A percentile compares a stretch with the other conserved stretches of the same genome.
These are phyloP conservation scores for Babesia ovis DNA, from an alignment of 169 alveolate genomes.

Conservation along the genomic window DNA sequence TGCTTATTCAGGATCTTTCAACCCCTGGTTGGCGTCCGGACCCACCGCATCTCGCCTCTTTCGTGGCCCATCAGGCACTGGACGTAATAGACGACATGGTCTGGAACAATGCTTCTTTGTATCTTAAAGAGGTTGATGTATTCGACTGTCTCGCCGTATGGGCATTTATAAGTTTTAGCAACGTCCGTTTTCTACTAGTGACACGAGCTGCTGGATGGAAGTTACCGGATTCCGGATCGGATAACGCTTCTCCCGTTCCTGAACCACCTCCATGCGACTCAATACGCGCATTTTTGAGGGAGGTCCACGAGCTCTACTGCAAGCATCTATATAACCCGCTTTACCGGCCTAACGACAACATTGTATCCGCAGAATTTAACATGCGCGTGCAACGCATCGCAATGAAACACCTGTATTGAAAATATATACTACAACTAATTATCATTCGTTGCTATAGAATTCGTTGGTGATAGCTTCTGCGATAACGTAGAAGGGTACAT, in stretches of 20 bases:
- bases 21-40: conserved; percentile 84
- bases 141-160: conserved; percentile 84
- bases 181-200: conserved; percentile 78
- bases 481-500: conserved; percentile 51
- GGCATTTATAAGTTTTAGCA: conserved; percentile 86
- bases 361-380: conserved; percentile 40
- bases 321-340: conserved; percentile 76
- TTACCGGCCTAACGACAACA: conserved; percentile 60
- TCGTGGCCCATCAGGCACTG: conserved; percentile 86
- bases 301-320: conserved; percentile 82
- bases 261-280: conserved; percentile 79
- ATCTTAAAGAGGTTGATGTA: conserved; percentile 81
- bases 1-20: conserved; percentile 83
- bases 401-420: conserved; percentile 68
- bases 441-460: conserved; percentile 32
- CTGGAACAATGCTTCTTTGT: conserved; percentile 74
- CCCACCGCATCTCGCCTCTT: conserved; percentile 86
- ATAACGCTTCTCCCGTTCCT: conserved; percentile 25
- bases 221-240: conserved; percentile 15
- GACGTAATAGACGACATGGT: conserved; percentile 85
- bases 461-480: conserved; percentile 61
- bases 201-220: conserved; percentile 70
- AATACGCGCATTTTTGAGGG: conserved; percentile 78
- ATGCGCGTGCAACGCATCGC: conserved; percentile 54
- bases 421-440: conserved; percentile 28